Conservation (phyloP, 352 stramenopile species). For the Pythium chondricola region DNA sequence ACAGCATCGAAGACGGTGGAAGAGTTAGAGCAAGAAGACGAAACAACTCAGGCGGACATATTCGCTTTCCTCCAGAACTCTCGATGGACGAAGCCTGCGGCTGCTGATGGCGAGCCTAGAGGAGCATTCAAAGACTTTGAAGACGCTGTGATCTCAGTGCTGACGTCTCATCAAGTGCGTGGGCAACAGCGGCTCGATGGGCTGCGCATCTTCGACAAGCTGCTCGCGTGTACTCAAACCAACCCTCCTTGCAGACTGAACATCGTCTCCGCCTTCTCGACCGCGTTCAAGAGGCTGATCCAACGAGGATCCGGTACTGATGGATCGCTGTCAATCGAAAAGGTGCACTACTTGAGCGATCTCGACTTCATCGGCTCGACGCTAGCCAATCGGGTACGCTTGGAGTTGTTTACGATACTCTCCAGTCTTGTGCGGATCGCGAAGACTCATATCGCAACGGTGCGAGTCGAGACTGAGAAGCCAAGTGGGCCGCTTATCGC, state of each 20-base stretch:
- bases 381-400: conserved; percentile 35
- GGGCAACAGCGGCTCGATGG: conserved; percentile 48
- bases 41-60: conserved; percentile 72
- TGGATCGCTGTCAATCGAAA: conserved; percentile 23
- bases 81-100: conserved; percentile 4
- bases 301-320: background rate
- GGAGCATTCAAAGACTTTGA: conserved; percentile 19
- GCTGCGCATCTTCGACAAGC: conserved; percentile 52
- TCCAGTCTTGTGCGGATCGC: conserved; percentile 39
- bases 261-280: conserved; percentile 69
- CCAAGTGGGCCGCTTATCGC: background rate
- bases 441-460: conserved; percentile 10
- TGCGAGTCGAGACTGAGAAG: conserved; percentile 6
- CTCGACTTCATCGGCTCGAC: conserved; percentile 60
- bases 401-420: conserved; percentile 67
- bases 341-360: conserved; percentile 71
- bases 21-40: conserved; percentile 78
- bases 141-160: conserved; percentile 38
- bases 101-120: conserved; percentile 22
- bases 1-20: conserved; percentile 73
- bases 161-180: conserved; percentile 43
- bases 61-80: conserved; percentile 70
- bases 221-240: conserved; percentile 46
- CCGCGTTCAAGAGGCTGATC: conserved; percentile 56
- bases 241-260: conserved; percentile 59